Base-by-base conservation (phyloP, 2,329 filamentous ascomycete genomes). In the Sarocladium oryzae region DNA sequence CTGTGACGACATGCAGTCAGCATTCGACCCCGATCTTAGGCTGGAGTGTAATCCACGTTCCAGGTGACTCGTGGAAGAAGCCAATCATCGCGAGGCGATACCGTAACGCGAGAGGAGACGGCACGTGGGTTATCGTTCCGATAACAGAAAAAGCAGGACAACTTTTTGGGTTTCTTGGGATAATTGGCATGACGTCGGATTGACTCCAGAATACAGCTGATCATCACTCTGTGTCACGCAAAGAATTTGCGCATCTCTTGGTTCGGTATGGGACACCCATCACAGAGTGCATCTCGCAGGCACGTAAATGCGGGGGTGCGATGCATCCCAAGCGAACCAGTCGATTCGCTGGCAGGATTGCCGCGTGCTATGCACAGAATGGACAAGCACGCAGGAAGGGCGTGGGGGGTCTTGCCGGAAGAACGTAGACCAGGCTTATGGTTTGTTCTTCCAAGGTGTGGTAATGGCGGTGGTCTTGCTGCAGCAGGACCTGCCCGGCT, bases 161-260 rank as follows among this genome's bases (percentile, higher is more conserved):
- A 8, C 20, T 40, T 13, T 18, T 8, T 10, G 8, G 9, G 5
- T 40, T 23, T 23, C 20, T 6, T 20, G 6, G 37, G n/a, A n/a
- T n/a, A n/a, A n/a, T n/a, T n/a, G n/a, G n/a, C n/a, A 40, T 40
- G 37, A 40, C 37, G 37, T 40, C 37, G 37, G 20, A 23, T 40
- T 20, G 37, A 40, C 37, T 7, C 9, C 16, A 40, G 37, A 15
- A 40, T 40, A 18, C 37, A 40, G 18, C 37, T 16, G 37, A 40
- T 23, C 37, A 40, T 23, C 18, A 16, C 35, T 5, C 37, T 23
- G 6, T 21, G 15, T 10, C 5, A 40, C 20, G 18, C 9, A 30
- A 7, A 7, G 28, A 30, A 30, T 13, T 13, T n/a, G n/a, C n/a
- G n/a, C n/a, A n/a, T n/a, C n/a, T n/a, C n/a, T n/a, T n/a, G n/a